Percentiles rank a stretch among this genome's conserved stretches.
Evolutionary conservation across 805 yeast genomes (phyloP).

Genomic region (Ogataea ganodermae): DNA sequence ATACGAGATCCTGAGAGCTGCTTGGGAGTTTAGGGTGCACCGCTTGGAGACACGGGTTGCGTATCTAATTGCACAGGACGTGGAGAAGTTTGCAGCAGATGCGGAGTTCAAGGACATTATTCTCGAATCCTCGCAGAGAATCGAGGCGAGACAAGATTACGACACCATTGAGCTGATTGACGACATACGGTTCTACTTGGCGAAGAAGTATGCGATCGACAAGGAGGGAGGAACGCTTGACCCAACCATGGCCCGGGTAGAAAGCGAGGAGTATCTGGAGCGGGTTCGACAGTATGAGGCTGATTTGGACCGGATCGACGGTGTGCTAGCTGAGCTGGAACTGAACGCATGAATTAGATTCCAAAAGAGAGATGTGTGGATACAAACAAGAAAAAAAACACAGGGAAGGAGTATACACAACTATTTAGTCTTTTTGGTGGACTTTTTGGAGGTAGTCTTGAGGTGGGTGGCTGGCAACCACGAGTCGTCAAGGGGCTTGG

Average conservation of each 20-base stretch:
- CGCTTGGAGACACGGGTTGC: slow-evolving; percentile 67
- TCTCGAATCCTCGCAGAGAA: slow-evolving; percentile 48
- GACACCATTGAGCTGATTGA: slow-evolving; percentile 81
- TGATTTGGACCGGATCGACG: slow-evolving; percentile 44
- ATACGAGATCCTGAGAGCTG: slow-evolving; percentile 59
- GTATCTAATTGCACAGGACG: slow-evolving; percentile 52
- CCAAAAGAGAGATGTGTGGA: background rate
- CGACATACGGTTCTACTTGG: slow-evolving; percentile 68
- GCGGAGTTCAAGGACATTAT: slow-evolving; percentile 39
- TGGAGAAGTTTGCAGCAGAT: slow-evolving; percentile 40
- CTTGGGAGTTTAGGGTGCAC: slow-evolving; percentile 68
- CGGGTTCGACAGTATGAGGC: slow-evolving; percentile 31
- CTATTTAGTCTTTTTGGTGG: slow-evolving; percentile 33
- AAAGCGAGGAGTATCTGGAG: slow-evolving; percentile 21
- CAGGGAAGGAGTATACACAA: background rate
- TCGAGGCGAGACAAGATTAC: slow-evolving; percentile 62
- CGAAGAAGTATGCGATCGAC: slow-evolving; percentile 39
- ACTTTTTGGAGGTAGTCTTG: slow-evolving; percentile 31
- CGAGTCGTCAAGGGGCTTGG: slow-evolving; percentile 40
- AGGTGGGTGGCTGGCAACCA: slow-evolving; percentile 64
- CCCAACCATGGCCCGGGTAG: slow-evolving; percentile 15
- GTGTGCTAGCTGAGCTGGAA: slow-evolving; percentile 39
- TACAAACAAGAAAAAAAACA: background rate
- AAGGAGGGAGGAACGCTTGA: slow-evolving; percentile 24
- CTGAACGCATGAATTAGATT: slow-evolving; percentile 41